Base-by-base conservation (phyloP, 2,329 filamentous ascomycete species). In the Cyclaneusma minus region DNA sequence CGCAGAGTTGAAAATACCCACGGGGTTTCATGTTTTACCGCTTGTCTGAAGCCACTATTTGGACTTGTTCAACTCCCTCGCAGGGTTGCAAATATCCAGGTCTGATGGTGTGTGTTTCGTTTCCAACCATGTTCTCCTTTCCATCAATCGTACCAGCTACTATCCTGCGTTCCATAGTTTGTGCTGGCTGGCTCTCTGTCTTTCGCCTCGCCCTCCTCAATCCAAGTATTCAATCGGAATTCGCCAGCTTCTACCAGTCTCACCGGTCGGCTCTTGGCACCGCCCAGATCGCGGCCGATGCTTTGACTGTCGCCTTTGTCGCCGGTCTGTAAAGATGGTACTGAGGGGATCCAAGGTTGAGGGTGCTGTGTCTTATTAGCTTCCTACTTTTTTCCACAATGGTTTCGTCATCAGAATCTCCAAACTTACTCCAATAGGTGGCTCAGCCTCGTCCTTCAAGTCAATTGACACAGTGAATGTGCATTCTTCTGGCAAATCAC, bases 381-480 rank as follows among this genome's bases (percentile, higher is more conserved):
- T 30, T 17, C n/a, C n/a, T n/a, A n/a, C n/a, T n/a, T n/a, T n/a
- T n/a, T 14, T 20, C 17, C 15, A 26, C 32, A 14, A 25, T 29
- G n/a, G 22, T 25, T 13, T 14, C 29, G n/a, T n/a, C n/a, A n/a
- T n/a, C n/a, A n/a, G 5, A 12, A 2, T 15, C 16, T 18, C 13
- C 13, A 21, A 12, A 53, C 63, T 43, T 48, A 72, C 68, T 28
- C 60, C 61, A 34, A 73, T 68, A 1, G 69, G 71, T 7, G 66
- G 38, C 7, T 62, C 50, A 0, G 58, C 60, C 21, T 71, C 60
- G 13, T 76, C 66, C 20, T 65, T 67, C 35, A 85, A 47, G 49
- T 87, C 80, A 21, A 87, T 63, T 1, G 73, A 75, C n/a, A 87
- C 49, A 0, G 77, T 81, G 47, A 80, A 87, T 0, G 75, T 78